phyloP scores from a whole-genome alignment of 2,329 filamentous ascomycete species.

The Penicillium hordei region DNA sequence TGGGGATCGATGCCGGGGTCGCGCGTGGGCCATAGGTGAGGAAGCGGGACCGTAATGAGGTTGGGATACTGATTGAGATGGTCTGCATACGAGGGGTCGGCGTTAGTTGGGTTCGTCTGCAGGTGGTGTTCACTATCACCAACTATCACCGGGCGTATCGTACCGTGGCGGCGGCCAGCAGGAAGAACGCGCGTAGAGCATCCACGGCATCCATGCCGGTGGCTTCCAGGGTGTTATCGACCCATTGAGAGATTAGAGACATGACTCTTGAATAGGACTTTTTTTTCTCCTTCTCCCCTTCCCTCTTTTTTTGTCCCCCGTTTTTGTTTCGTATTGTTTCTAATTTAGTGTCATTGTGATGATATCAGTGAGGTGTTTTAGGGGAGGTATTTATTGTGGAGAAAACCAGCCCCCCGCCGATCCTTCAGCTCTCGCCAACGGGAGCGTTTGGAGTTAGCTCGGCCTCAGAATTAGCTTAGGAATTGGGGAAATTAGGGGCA shows the following conservation, averaged over 20 bases:
- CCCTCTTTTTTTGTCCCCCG: background rate
- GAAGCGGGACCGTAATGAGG: conserved; percentile 56
- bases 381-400: conserved; percentile 5
- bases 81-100: conserved; percentile 35
- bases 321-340: background rate
- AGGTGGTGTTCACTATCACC: conserved; percentile 35
- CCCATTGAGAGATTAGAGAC: conserved; percentile 10
- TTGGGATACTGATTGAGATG: conserved; percentile 52
- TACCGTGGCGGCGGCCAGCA: conserved; percentile 42
- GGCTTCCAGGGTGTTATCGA: conserved; percentile 17
- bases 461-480: background rate
- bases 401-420: conserved; percentile 4
- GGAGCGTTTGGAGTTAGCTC: conserved; percentile 5
- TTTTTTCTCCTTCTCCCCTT: background rate
- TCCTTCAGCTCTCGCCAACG: conserved; percentile 4
- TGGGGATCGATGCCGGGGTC: conserved; percentile 21
- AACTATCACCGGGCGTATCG: conserved; percentile 19
- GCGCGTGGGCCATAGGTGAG: conserved; percentile 61
- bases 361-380: conserved; percentile 6
- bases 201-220: conserved; percentile 28
- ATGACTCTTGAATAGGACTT: conserved; percentile 1
- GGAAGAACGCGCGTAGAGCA: conserved; percentile 39
- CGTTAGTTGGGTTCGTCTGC: conserved; percentile 19
- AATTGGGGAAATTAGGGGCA: background rate
- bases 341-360: background rate